phyloP scores from a whole-genome alignment of 2,329 filamentous ascomycete genomes.

The Colletotrichum acutatum region DNA sequence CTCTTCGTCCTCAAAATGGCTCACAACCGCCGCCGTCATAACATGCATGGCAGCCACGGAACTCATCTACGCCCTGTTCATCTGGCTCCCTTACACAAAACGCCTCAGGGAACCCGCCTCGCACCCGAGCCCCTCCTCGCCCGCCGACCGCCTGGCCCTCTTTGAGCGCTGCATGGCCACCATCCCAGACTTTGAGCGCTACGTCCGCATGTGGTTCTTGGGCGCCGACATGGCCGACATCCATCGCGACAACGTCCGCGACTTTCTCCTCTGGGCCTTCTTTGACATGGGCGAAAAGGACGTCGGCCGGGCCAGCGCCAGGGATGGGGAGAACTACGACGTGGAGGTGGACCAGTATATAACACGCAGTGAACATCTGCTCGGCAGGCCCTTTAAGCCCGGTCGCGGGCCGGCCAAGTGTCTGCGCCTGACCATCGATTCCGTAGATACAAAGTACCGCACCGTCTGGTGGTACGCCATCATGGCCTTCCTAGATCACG shows the following conservation, averaged over 20 bases:
- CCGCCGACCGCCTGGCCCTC: conserved; percentile 61
- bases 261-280: conserved; percentile 74
- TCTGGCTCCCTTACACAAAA: conserved; percentile 55
- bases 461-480: conserved; percentile 72
- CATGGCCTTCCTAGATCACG: conserved; percentile 65
- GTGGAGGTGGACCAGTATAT: conserved; percentile 67
- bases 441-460: conserved; percentile 68
- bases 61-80: conserved; percentile 50
- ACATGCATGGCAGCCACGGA: conserved; percentile 48
- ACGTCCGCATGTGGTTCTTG: conserved; percentile 74
- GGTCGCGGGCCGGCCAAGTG: conserved; percentile 68
- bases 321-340: conserved; percentile 46
- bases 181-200: conserved; percentile 65
- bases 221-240: conserved; percentile 68
- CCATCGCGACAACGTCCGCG: conserved; percentile 72
- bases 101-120: conserved; percentile 51
- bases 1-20: conserved; percentile 38
- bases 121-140: conserved; percentile 55
- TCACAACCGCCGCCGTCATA: conserved; percentile 37
- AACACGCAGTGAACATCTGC: conserved; percentile 58
- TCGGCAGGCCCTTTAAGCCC: conserved; percentile 60
- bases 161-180: conserved; percentile 67
- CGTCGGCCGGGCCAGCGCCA: not conserved
- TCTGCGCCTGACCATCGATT: conserved; percentile 72
- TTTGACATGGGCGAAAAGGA: conserved; percentile 38